Base-by-base conservation (phyloP, 2,329 filamentous ascomycete species). In the Aspergillus tubingensis region DNA sequence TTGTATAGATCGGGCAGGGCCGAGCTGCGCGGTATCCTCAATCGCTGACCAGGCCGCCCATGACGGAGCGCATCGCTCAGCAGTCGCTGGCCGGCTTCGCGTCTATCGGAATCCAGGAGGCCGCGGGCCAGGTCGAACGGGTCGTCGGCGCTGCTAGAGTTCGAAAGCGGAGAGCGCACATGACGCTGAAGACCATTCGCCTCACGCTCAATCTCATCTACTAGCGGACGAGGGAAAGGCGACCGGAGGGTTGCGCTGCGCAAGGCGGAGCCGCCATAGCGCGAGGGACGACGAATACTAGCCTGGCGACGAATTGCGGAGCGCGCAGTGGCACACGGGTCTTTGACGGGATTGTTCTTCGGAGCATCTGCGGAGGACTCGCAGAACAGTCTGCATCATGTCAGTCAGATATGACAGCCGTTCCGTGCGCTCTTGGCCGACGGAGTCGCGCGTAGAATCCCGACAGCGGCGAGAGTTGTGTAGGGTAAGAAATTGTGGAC, bases 221-320 rank as follows among this genome's bases (percentile, higher is more conserved):
- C 55, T 50, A 68, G 51, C n/a, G 67, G 62, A 53, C 64, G 71
- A 23, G 73, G 70, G 38, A 74, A 70, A 15, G 70, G 69, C 23
- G 70, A 69, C 38, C 73, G 65, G 39, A 71, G 60, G 32, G 71
- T 68, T 32, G 65, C 64, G 43, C 71, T 68, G 57, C 72, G 72
- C 62, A 68, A 62, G 38, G 70, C 67, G 38, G 70, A 69, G 44
- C 32, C 32, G 32, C 65, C 60, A 57, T 69, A 66, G 58, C 70
- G 72, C 50, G 69, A 68, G 19, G 68, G 64, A 43, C 72, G 72
- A 44, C 73, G 72, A 62, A 79, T 71, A 49, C 73, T 70, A 60
- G 75, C 68, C 63, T 81, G 79, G 60, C 86, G 83, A 62, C 86
- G 83, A 68, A 88, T 88, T 44, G 83, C 75, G 41, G 84, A 87